Evolutionary conservation across 306 rosid genomes (phyloP).

Genomic region (Bauhinia variegata): DNA sequence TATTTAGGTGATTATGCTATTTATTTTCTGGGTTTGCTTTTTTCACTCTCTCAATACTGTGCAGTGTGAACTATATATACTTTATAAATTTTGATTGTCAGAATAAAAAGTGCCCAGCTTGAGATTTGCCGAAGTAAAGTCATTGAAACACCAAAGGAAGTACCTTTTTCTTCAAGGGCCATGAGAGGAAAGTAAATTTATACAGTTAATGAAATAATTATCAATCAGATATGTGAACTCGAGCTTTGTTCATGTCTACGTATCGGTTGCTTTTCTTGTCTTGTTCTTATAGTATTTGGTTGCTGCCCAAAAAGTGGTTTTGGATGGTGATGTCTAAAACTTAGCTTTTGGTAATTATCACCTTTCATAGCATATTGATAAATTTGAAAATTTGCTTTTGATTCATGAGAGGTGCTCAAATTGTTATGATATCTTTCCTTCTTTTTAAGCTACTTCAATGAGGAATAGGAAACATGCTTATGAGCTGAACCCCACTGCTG

Average conservation of each 20-base stretch:
- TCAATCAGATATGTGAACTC: constrained; percentile 33
- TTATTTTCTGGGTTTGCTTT: constrained; percentile 24
- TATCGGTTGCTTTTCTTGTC: constrained; percentile 1
- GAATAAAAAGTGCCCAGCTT: constrained; percentile 18
- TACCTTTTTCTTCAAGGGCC: constrained; percentile 17
- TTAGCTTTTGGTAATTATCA: constrained; percentile 18
- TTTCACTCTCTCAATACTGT: background rate
- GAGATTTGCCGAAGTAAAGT: background rate
- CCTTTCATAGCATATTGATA: too few species aligned
- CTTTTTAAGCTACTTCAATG: constrained; percentile 1
- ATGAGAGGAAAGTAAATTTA: constrained; percentile 25
- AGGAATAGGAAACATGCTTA: constrained; percentile 6
- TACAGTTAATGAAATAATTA: too few species aligned
- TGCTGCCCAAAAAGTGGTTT: constrained; percentile 24
- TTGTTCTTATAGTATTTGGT: constrained; percentile 28
- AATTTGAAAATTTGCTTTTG: constrained; percentile 18
- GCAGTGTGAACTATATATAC: constrained; percentile 32
- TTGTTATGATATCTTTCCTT: constrained; percentile 1
- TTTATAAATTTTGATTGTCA: constrained; percentile 29
- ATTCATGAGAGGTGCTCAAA: background rate
- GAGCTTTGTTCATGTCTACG: background rate
- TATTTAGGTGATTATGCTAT: constrained; percentile 6
- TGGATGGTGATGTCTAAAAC: constrained; percentile 26
- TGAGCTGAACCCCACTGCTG: constrained; percentile 5
- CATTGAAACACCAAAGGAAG: background rate